These are phyloP conservation scores for Solanum chilense DNA, from an alignment of 257 asterid species.

Conservation along the genomic window DNA sequence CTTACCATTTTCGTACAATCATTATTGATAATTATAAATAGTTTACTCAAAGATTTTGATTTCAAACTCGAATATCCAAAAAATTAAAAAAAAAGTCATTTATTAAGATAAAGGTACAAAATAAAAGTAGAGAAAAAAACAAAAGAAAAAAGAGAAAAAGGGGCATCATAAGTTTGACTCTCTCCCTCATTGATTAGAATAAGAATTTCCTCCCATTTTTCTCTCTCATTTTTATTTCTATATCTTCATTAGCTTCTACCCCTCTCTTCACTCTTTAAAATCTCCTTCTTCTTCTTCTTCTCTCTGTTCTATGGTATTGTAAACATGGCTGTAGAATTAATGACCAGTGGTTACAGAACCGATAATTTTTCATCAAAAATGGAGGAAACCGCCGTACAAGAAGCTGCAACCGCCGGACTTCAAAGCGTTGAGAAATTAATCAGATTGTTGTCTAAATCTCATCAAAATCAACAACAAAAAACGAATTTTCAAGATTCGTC, in stretches of 20 bases:
- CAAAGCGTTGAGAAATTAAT: conserved; percentile 85
- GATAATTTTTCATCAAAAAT: conserved; percentile 19
- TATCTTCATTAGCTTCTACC: neutral
- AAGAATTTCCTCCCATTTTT: neutral
- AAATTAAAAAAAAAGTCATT: neutral
- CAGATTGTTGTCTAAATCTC: conserved; percentile 52
- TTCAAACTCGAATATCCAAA: neutral
- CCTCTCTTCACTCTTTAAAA: neutral
- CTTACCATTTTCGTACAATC: no score
- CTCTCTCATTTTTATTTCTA: neutral
- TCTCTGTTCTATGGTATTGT: neutral
- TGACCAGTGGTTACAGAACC: conserved; percentile 30
- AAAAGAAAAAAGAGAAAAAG: neutral
- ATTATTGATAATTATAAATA: neutral
- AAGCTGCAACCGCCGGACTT: conserved; percentile 86
- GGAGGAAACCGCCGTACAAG: conserved; percentile 71
- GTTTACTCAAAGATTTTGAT: neutral
- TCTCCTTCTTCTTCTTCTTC: neutral
- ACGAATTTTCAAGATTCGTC: conserved; percentile 5
- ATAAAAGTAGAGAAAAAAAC: neutral
- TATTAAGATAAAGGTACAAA: neutral
- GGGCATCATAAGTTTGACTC: conserved; percentile 44
- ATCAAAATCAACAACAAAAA: conserved; percentile 1
- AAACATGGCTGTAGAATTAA: conserved; percentile 62
- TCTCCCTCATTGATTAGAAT: neutral